Conservation (phyloP, 2,329 filamentous ascomycete genomes). For the Arthrobotrys sinensis region DNA sequence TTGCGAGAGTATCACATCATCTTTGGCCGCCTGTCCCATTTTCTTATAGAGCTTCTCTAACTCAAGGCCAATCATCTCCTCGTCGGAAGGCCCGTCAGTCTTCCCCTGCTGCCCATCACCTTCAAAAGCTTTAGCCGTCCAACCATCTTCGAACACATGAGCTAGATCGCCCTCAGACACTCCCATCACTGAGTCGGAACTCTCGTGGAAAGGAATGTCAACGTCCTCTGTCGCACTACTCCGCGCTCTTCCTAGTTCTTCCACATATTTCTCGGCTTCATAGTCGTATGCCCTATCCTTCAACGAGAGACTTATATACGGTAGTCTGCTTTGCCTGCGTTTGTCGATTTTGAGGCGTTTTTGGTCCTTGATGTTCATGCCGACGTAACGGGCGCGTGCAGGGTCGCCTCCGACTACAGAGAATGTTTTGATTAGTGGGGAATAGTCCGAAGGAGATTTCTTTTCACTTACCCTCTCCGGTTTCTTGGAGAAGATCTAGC, state of each 20-base stretch:
- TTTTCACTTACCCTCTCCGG: not conserved
- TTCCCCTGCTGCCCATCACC: too few relatives aligned
- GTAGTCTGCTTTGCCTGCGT: not conserved
- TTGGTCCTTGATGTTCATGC: not conserved
- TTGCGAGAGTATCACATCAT: not conserved
- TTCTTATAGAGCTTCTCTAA: not conserved
- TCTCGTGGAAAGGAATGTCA: too few relatives aligned
- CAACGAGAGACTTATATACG: not conserved
- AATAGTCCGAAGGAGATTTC: not conserved
- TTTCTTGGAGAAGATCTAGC: slow-evolving; percentile 14
- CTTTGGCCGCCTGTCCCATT: not conserved
- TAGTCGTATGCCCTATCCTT: not conserved
- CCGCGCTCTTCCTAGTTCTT: not conserved
- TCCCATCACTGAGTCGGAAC: too few relatives aligned
- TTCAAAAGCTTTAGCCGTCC: too few relatives aligned
- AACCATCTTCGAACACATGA: too few relatives aligned
- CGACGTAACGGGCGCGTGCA: not conserved
- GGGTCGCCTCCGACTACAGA: not conserved
- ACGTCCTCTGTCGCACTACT: not conserved
- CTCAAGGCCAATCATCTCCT: not conserved
- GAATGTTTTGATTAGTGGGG: not conserved
- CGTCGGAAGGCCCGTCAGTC: not conserved
- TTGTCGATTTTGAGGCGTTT: too few relatives aligned
- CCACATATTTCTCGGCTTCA: slow-evolving; percentile 2
- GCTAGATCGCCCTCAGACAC: too few relatives aligned